Evolutionary conservation across 225 moss, liverwort and hornwort species (phyloP).

Genomic region (Pleurozium schreberi): DNA sequence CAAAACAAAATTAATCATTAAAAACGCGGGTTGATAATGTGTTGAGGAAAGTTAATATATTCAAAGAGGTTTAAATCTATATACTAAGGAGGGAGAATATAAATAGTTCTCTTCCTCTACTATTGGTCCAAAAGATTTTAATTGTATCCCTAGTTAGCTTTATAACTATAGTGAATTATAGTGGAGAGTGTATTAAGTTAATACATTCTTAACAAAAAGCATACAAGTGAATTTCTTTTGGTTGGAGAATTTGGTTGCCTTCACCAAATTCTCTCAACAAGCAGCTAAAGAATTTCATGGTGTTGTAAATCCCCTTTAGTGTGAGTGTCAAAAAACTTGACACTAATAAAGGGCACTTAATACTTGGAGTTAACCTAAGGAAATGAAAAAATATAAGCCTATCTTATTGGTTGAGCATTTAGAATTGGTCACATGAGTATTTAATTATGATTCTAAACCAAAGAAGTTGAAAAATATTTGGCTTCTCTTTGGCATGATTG

Average conservation of each 20-base stretch:
- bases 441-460: background rate
- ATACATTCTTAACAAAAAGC: too few species aligned
- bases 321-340: background rate
- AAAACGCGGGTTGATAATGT: too few species aligned
- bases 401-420: background rate
- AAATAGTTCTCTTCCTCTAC: too few species aligned
- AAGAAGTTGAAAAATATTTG: background rate
- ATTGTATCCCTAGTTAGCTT: too few species aligned
- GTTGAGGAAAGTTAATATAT: too few species aligned
- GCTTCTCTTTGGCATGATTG: background rate
- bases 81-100: too few species aligned
- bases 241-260: background rate
- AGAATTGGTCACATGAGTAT: background rate
- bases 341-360: background rate
- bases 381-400: background rate
- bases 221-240: background rate
- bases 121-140: too few species aligned
- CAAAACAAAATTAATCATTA: too few species aligned
- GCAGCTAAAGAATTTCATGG: too few species aligned
- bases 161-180: too few species aligned
- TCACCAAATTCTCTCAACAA: background rate
- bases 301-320: fast-evolving
- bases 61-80: too few species aligned
- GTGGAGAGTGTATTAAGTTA: too few species aligned
- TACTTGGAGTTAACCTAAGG: background rate